Percentiles rank a stretch among this genome's conserved stretches.
Evolutionary conservation across 2,329 filamentous ascomycete genomes (phyloP).

Genomic region (Amauroascus niger): DNA sequence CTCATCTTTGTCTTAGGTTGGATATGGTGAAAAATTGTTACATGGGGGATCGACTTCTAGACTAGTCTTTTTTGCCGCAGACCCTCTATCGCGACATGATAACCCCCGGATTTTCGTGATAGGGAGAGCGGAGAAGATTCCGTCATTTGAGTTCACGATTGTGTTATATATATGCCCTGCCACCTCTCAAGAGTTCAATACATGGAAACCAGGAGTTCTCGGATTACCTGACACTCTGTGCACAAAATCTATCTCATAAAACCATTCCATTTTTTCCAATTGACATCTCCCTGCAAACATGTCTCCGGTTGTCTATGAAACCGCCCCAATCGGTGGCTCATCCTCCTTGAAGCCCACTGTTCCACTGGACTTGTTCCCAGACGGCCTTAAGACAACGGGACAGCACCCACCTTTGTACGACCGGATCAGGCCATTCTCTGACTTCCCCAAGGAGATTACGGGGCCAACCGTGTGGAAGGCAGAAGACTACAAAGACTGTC

Average conservation of each 20-base stretch:
- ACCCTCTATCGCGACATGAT: background rate
- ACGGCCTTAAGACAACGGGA: slow-evolving; percentile 59
- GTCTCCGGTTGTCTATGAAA: slow-evolving; percentile 18
- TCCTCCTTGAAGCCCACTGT: slow-evolving; percentile 6
- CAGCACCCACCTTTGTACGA: slow-evolving; percentile 62
- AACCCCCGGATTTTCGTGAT: slow-evolving; percentile 4
- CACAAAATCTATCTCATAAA: background rate
- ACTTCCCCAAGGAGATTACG: slow-evolving; percentile 61
- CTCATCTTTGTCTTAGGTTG: background rate
- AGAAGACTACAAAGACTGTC: slow-evolving; percentile 52
- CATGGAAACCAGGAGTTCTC: background rate
- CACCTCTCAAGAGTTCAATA: background rate
- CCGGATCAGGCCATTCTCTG: slow-evolving; percentile 54
- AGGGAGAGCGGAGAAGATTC: slow-evolving; percentile 7
- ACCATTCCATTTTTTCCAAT: background rate
- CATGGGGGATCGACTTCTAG: slow-evolving; percentile 3
- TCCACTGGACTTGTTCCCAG: slow-evolving; percentile 45
- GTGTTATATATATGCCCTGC: slow-evolving; percentile 1
- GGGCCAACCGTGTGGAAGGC: slow-evolving; percentile 65
- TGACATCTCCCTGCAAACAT: slow-evolving; percentile 9
- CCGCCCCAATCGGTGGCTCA: slow-evolving; percentile 6
- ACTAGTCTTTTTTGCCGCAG: background rate
- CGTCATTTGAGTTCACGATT: background rate
- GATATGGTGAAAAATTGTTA: background rate
- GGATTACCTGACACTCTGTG: background rate